A percentile compares a stretch with the other conserved stretches of the same genome.
These are phyloP conservation scores for Lentinula sp. DNA, from an alignment of 768 basidiomycete genomes.

Conservation along the genomic window DNA sequence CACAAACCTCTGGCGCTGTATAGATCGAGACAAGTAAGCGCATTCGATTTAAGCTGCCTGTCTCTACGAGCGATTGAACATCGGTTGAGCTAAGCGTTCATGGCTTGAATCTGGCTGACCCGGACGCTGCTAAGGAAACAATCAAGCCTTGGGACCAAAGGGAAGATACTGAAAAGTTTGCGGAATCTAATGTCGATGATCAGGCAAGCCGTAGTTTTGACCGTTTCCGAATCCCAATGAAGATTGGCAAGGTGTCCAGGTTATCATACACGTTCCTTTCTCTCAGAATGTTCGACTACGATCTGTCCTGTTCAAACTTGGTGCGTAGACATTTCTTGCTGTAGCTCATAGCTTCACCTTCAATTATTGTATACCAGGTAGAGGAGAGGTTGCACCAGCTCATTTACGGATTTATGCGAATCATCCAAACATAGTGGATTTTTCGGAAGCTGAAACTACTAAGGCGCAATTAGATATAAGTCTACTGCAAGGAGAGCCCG, in stretches of 20 bases:
- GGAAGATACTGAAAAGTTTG: constrained; percentile 58
- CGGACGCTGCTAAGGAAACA: constrained; percentile 69
- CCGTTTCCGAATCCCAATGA: neutral
- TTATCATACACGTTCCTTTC: constrained; percentile 81
- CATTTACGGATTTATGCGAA: constrained; percentile 74
- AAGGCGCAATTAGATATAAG: constrained; percentile 68
- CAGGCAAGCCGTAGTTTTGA: constrained; percentile 40
- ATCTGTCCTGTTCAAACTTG: constrained; percentile 71
- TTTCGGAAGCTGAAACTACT: constrained; percentile 61
- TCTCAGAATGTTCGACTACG: constrained; percentile 69
- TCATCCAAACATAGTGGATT: constrained; percentile 69
- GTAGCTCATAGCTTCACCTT: constrained; percentile 1
- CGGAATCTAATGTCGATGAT: constrained; percentile 81
- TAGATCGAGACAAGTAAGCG: constrained; percentile 65
- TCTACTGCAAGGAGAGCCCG: constrained; percentile 63
- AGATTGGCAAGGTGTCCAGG: constrained; percentile 30
- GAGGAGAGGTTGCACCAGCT: constrained; percentile 72
- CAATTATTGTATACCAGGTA: constrained; percentile 33
- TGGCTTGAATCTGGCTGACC: constrained; percentile 74
- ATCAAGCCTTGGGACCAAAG: constrained; percentile 82
- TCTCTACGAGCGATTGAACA: neutral
- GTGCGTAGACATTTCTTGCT: constrained; percentile 30
- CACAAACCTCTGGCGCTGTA: constrained; percentile 50
- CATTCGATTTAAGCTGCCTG: neutral
- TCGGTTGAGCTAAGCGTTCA: constrained; percentile 52